These are phyloP conservation scores for Alloteropsis angusta DNA, from an alignment of 202 grass and related monocot genomes.

Conservation along the genomic window DNA sequence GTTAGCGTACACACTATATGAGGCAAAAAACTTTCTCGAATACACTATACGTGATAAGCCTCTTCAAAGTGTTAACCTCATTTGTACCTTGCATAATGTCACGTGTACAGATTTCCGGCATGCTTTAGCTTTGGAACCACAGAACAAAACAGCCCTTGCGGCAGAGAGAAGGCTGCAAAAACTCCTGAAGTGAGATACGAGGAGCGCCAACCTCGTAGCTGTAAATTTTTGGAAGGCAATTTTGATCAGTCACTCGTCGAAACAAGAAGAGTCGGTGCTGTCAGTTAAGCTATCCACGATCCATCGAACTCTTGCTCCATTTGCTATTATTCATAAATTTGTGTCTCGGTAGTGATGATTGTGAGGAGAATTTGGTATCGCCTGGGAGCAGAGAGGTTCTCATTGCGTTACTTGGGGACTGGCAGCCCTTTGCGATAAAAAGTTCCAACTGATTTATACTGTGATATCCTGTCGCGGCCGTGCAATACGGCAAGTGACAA, in stretches of 20 bases:
- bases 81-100: conserved; percentile 5
- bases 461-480: background rate
- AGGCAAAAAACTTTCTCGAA: background rate
- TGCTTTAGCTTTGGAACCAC: conserved; percentile 78
- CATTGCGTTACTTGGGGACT: background rate
- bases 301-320: background rate
- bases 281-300: background rate
- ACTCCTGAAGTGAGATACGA: conserved; percentile 44
- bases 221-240: conserved; percentile 22
- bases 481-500: background rate
- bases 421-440: background rate
- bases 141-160: conserved; percentile 74
- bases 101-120: conserved; percentile 73
- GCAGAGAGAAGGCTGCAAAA: conserved; percentile 80
- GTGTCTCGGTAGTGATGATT: background rate
- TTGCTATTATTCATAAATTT: background rate
- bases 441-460: background rate
- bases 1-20: background rate
- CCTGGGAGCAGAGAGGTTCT: background rate
- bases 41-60: background rate
- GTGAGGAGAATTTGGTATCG: background rate
- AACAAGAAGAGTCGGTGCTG: background rate
- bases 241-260: conserved; percentile 16
- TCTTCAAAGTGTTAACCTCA: background rate
- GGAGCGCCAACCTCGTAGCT: background rate